phyloP scores from a whole-genome alignment of 768 basidiomycete genomes.

The Lentinula detonsa region DNA sequence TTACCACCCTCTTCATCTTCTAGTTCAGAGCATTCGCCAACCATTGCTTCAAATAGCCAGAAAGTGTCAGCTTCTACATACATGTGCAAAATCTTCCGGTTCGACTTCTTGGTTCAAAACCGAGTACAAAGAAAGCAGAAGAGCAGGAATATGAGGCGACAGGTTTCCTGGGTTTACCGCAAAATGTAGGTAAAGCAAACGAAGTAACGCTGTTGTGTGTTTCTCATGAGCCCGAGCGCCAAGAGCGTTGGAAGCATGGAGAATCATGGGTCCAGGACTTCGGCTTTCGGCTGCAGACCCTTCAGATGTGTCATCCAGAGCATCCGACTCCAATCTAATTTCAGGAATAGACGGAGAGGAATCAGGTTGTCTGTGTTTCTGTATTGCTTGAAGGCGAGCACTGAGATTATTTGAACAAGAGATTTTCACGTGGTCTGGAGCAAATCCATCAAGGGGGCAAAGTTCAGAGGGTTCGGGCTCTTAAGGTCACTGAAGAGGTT shows the following conservation, averaged over 20 bases:
- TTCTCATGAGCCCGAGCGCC: constrained; percentile 44
- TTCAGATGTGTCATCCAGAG: not conserved
- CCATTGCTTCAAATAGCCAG: constrained; percentile 73
- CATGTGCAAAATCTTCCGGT: constrained; percentile 51
- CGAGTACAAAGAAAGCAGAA: constrained; percentile 65
- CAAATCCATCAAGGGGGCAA: constrained; percentile 47
- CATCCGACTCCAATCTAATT: constrained; percentile 28
- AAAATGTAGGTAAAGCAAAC: constrained; percentile 67
- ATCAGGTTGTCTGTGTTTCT: constrained; percentile 18
- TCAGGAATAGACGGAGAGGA: constrained; percentile 28
- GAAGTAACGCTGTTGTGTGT: constrained; percentile 59
- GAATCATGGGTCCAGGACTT: constrained; percentile 29
- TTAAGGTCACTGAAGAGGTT: constrained; percentile 43
- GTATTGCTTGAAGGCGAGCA: constrained; percentile 41
- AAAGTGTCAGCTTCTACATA: constrained; percentile 79
- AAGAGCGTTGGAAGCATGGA: constrained; percentile 43
- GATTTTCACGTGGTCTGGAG: constrained; percentile 42
- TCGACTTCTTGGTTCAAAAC: constrained; percentile 58
- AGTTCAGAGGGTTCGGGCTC: constrained; percentile 36
- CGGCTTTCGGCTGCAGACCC: not conserved
- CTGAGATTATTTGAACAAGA: constrained; percentile 48
- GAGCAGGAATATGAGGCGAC: constrained; percentile 62
- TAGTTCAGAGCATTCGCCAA: constrained; percentile 70
- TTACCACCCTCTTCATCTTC: constrained; percentile 61
- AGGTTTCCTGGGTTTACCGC: constrained; percentile 66